These are phyloP conservation scores for Marsdenia floribunda DNA, from an alignment of 257 asterid genomes.

Conservation along the genomic window DNA sequence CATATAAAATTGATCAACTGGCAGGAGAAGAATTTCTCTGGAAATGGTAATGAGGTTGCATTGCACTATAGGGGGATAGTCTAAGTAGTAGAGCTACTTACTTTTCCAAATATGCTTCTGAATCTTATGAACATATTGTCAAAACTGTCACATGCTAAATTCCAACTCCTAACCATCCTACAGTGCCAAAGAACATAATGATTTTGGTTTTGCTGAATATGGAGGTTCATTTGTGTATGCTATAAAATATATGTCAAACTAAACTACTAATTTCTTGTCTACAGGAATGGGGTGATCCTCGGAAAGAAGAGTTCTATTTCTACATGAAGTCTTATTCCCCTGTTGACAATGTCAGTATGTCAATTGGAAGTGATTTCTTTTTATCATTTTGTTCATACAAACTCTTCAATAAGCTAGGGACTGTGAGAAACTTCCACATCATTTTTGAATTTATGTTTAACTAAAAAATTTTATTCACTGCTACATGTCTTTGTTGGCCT, in stretches of 20 bases:
- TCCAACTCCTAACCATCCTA: neutral
- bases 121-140: neutral
- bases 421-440: neutral
- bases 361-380: slow-evolving; percentile 24
- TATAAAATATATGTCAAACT: neutral
- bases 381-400: slow-evolving; percentile 5
- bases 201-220: neutral
- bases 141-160: neutral
- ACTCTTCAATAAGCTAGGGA: neutral
- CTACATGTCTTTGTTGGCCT: neutral
- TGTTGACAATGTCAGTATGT: slow-evolving; percentile 88
- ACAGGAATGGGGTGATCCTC: slow-evolving; percentile 99
- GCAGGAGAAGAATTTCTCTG: neutral
- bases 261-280: slow-evolving; percentile 17
- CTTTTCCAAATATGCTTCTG: neutral
- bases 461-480: neutral
- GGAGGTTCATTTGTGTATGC: neutral
- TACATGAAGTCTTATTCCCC: slow-evolving; percentile 96
- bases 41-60: neutral
- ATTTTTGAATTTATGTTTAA: neutral
- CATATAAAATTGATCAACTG: neutral
- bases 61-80: neutral
- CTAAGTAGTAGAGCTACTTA: neutral
- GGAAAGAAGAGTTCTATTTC: slow-evolving; percentile 78
- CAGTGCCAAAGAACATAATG: neutral